Base-by-base conservation (phyloP, 352 stramenopile species). In the Phytophthora foliorum region DNA sequence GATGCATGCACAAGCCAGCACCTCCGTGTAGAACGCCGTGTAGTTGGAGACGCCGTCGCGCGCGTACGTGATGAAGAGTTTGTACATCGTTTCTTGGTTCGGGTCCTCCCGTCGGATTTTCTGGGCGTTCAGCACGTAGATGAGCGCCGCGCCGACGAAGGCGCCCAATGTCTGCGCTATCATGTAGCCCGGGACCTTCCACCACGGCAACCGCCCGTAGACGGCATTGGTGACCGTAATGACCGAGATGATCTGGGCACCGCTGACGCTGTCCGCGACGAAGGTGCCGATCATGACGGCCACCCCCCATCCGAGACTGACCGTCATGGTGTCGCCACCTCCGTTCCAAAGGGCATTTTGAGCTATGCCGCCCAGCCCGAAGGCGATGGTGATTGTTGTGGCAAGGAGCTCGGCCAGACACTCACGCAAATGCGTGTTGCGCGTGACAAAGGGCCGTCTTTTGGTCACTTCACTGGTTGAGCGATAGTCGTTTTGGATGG, bases 241-340 rank as follows among this genome's bases (percentile, higher is more conserved):
- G 45, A 83, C 68, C 4, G 80, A 81, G 65, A 89, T 91, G 41
- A 91, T 58, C 45, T 91, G 82, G 5, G 74, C 80, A 13, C 80
- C 76, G 48, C 75, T 86, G 6, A 84, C 54, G 22, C 71, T 78
- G 6, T 80, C 78, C 2, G 69, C 68, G 3, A 63, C 48, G 56
- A 88, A 80, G 11, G 87, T 77, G 19, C 69, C 82, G 21, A 88
- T 46, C 74, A 91, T 86, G 44, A 91, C 72, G 21, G 68, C 82
- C 45, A 91, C 66, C 19, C 82, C 80, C 78, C 82, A 89, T 21
- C 58, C 78, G 2, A 90, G 45, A 41, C 72, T 87, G 68, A 89
- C 81, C 25, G 78, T 88, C 39, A 86, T 66, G 9, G 65, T 82
- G 44, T 81, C 78, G 24, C 77, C 79, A 19, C 55, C 66, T 29